Conservation (phyloP, 1,139 yeast species). For the Kurtzmaniella quercitrusa region DNA sequence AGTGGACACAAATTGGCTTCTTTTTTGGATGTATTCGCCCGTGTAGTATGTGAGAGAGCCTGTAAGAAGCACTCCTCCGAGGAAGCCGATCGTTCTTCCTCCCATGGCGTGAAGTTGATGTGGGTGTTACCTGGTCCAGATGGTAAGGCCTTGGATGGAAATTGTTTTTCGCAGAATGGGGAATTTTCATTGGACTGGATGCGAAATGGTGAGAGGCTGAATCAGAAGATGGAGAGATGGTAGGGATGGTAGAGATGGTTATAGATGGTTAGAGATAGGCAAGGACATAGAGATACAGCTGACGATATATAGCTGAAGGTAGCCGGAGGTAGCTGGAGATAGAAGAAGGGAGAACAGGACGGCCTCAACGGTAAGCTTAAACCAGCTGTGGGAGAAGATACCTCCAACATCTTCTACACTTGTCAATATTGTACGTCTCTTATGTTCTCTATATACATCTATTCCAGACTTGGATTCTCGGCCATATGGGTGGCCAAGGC, state of each 20-base stretch:
- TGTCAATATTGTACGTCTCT: too few species aligned
- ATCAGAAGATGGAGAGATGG: not conserved
- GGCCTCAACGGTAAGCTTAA: too few species aligned
- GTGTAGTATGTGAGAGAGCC: conserved; percentile 65
- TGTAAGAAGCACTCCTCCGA: conserved; percentile 64
- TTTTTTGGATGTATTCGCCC: conserved; percentile 50
- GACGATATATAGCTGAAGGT: too few species aligned
- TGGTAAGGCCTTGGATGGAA: not conserved
- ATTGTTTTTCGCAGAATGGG: not conserved
- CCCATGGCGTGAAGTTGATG: conserved; percentile 30
- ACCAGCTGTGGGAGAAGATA: too few species aligned
- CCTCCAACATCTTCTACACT: too few species aligned
- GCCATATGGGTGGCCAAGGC: conserved; percentile 23
- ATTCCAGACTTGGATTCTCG: conserved; percentile 5
- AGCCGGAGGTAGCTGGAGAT: too few species aligned
- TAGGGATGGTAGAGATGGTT: not conserved
- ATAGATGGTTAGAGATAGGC: too few species aligned
- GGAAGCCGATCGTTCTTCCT: conserved; percentile 68
- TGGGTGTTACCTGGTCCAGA: not conserved
- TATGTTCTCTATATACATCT: not conserved
- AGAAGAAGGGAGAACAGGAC: too few species aligned
- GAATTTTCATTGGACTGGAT: not conserved
- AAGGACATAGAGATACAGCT: too few species aligned
- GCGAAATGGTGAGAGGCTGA: too few species aligned
- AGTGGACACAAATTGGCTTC: conserved; percentile 42